Conservation (phyloP, 371 early-diverging fungal genomes). For the Syncephalis fuscata region DNA sequence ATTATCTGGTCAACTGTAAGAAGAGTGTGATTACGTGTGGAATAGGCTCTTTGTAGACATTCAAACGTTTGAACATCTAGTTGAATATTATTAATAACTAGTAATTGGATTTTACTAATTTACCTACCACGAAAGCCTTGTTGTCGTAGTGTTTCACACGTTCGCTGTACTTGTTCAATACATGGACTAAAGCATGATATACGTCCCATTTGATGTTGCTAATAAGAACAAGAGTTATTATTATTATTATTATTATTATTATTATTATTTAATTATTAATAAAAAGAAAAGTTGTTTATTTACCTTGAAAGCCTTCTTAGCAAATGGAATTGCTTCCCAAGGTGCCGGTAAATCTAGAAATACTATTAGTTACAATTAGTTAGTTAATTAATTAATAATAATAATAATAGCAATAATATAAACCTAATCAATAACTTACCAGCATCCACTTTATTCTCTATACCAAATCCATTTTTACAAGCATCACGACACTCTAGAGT, state of each 20-base stretch:
- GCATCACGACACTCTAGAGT: constrained; percentile 71
- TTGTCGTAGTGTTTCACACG: constrained; percentile 53
- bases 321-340: constrained; percentile 79
- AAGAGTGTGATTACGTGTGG: constrained; percentile 24
- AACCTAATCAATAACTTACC: constrained; percentile 16
- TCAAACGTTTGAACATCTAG: constrained; percentile 73
- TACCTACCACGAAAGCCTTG: constrained; percentile 57
- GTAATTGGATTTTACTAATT: neutral
- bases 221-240: neutral
- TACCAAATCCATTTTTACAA: constrained; percentile 75
- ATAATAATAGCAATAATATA: neutral
- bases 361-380: constrained; percentile 21
- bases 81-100: constrained; percentile 3
- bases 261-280: neutral
- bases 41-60: constrained; percentile 43
- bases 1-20: constrained; percentile 29
- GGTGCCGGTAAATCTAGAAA: constrained; percentile 95
- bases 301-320: constrained; percentile 62
- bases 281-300: neutral
- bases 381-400: neutral
- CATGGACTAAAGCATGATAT: constrained; percentile 92
- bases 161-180: constrained; percentile 84
- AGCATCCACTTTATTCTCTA: constrained; percentile 54
- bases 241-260: neutral
- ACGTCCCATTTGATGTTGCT: constrained; percentile 48